Conservation (phyloP, 2,329 filamentous ascomycete genomes). For the Neurospora sp. region DNA sequence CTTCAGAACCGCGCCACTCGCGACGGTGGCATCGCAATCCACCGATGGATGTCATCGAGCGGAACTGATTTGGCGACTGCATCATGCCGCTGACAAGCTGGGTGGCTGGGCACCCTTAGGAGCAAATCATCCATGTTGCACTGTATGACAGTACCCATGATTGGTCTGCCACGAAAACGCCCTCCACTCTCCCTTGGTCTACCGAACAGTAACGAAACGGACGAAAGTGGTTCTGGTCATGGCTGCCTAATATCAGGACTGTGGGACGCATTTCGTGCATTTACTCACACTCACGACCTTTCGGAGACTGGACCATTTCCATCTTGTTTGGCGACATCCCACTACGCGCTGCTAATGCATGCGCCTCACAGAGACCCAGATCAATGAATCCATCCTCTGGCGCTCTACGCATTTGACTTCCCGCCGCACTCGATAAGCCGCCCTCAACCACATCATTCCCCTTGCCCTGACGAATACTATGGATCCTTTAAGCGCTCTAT, state of each 20-base stretch:
- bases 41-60: background rate
- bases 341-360: background rate
- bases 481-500: conserved; percentile 1
- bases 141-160: background rate
- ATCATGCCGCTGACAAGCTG: background rate
- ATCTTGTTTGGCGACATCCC: background rate
- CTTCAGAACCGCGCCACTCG: background rate
- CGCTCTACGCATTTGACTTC: background rate
- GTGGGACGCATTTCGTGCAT: background rate
- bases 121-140: background rate
- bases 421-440: background rate
- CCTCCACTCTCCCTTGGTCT: background rate
- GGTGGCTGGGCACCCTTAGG: background rate
- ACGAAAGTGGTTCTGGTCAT: background rate
- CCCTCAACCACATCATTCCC: background rate
- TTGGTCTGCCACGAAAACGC: background rate
- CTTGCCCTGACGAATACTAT: background rate
- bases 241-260: background rate
- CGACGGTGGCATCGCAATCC: background rate
- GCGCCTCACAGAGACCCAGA: background rate
- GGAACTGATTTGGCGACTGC: background rate
- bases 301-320: background rate
- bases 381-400: background rate
- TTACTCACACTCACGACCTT: background rate
- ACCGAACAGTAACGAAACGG: background rate